Conservation (phyloP, 805 yeast genomes). For the Saccharomyces eubayanus region DNA sequence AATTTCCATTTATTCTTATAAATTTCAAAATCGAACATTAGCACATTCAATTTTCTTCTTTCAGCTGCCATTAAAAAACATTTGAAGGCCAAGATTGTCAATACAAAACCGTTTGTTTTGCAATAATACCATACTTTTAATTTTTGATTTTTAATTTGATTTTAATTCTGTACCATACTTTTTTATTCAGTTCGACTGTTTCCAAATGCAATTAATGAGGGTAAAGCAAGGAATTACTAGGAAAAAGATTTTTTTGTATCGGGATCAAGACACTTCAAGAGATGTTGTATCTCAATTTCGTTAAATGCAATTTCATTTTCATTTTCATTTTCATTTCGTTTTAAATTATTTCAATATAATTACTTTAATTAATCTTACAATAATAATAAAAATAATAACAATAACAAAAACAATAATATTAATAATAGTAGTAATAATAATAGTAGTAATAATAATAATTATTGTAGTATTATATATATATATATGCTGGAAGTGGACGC, state of each 20-base stretch:
- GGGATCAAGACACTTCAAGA: background rate
- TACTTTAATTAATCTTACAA: background rate
- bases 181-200: background rate
- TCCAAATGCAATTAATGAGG: background rate
- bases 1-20: background rate
- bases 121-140: background rate
- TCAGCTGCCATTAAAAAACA: background rate
- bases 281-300: background rate
- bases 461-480: background rate
- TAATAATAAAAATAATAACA: background rate
- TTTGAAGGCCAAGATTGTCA: background rate
- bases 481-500: background rate
- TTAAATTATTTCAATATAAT: background rate
- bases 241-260: background rate
- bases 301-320: background rate
- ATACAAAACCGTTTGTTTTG: background rate
- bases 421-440: background rate
- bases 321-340: background rate
- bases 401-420: background rate
- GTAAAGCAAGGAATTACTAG: background rate
- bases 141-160: background rate
- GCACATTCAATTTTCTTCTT: background rate
- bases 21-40: background rate
- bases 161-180: background rate
- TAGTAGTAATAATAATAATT: background rate